Evolutionary conservation across 2,329 filamentous ascomycete genomes (phyloP).

Genomic region (Trichoderma sp.): DNA sequence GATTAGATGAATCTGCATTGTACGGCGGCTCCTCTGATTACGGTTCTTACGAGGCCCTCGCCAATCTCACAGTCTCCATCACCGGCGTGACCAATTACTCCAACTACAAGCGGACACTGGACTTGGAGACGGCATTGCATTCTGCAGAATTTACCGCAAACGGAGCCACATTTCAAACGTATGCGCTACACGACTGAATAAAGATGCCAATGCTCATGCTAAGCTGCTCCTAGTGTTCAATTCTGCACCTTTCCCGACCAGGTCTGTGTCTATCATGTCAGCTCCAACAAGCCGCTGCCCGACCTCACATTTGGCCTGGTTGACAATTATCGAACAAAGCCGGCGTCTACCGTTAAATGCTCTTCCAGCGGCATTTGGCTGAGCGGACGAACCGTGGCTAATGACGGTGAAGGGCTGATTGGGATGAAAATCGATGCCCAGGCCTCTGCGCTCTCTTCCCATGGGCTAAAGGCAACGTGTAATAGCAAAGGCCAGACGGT

Average conservation of each 20-base stretch:
- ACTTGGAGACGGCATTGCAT: conserved; percentile 47
- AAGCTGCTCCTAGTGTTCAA: conserved; percentile 24
- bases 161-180: conserved; percentile 27
- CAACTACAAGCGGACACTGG: conserved; percentile 45
- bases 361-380: conserved; percentile 16
- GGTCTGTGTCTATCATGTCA: conserved; percentile 36
- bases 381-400: conserved; percentile 21
- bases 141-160: conserved; percentile 40
- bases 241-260: conserved; percentile 50
- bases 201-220: no score
- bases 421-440: conserved; percentile 27
- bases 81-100: conserved; percentile 34
- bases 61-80: conserved; percentile 47
- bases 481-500: conserved; percentile 12
- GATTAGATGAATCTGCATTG: conserved; percentile 40
- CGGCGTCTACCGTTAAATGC: conserved; percentile 10
- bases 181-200: no score
- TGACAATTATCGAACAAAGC: conserved; percentile 23
- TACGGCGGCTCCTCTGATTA: conserved; percentile 45
- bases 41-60: conserved; percentile 50
- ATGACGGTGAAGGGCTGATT: conserved; percentile 22
- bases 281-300: conserved; percentile 24
- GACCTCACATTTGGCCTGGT: conserved; percentile 17
- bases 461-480: not conserved
- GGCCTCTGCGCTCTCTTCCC: not conserved